Evolutionary conservation across 2,329 filamentous ascomycete species (phyloP), one percentile per base, ranked within the genome.

Genomic region (Gaeumannomyces tritici): DNA sequence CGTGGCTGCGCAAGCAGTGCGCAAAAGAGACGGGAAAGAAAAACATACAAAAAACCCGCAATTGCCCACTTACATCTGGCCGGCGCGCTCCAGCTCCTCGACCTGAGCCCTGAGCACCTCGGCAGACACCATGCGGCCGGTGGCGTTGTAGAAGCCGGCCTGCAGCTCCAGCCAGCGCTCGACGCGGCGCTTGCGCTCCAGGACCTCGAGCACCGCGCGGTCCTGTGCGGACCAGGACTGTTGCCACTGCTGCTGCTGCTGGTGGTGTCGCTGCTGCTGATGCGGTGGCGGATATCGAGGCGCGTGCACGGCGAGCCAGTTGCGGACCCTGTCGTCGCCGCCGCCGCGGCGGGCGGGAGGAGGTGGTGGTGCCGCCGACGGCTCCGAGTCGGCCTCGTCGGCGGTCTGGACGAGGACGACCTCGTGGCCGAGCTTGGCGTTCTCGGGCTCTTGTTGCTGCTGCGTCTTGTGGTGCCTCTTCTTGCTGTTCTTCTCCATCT

Each of bases 111-210:
- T 71, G 57, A 80, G 71, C n/a, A 73, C 66, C 42, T 73, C 70
- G 9, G 75, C 66, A 1, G 75, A 73, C 0, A 79, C 68, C 71
- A 77, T 72, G 8, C 74, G 70, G 4, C 77, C 77, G 0, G 77
- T 79, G 57, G 69, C 73, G 63, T 79, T 78, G 67, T 70, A 75
- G 62, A 79, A 78, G 59, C 73, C 74, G 33, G 76, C 74, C 64
- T 80, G 77, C 69, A 79, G 74, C 64, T 78, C 73, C 0, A 78
- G 69, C 74, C 75, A 79, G 28, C 70, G 70, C 31, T 69, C 69
- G 26, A 64, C 67, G 58, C 72, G 70, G 51, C 72, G 69, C 61
- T 71, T 70, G 63, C 70, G 72, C 31, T 75, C 72, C 2, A 76
- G 66, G 8, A 72, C 62, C 2, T 70, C 75, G 4, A 79, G 70